These are phyloP conservation scores for Prunus mira DNA, from an alignment of 306 rosid genomes.

Conservation along the genomic window DNA sequence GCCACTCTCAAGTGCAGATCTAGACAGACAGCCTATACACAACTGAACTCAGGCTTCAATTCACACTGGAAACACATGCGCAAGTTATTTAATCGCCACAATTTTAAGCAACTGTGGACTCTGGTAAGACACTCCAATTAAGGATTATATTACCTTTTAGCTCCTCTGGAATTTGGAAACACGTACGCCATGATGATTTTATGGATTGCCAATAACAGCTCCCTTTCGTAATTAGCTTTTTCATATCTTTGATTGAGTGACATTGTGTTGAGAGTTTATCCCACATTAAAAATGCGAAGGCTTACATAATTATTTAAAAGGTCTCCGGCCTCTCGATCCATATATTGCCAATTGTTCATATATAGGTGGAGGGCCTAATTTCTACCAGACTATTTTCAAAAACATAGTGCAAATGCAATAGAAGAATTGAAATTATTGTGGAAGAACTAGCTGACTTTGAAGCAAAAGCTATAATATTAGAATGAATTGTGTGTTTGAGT, in stretches of 20 bases:
- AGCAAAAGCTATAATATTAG: neutral
- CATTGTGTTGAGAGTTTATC: too few species aligned
- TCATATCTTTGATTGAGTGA: too few species aligned
- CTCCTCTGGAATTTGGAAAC: too few species aligned
- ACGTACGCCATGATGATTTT: too few species aligned
- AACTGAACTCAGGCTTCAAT: neutral
- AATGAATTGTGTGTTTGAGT: neutral
- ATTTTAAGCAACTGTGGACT: neutral
- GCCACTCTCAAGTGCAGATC: neutral
- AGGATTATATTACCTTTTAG: too few species aligned
- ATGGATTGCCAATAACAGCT: too few species aligned
- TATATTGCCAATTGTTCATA: too few species aligned
- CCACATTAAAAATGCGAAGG: too few species aligned
- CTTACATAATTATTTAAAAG: too few species aligned
- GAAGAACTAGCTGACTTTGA: neutral
- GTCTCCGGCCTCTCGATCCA: too few species aligned
- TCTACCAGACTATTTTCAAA: neutral
- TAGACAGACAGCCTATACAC: neutral
- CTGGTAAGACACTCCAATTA: neutral
- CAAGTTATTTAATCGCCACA: neutral
- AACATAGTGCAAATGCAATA: neutral
- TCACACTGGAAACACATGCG: neutral
- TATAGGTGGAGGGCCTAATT: too few species aligned
- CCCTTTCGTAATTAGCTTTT: too few species aligned
- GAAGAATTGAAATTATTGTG: neutral